Conservation (phyloP, 169 alveolate species). For the Eimeria brunetti region DNA sequence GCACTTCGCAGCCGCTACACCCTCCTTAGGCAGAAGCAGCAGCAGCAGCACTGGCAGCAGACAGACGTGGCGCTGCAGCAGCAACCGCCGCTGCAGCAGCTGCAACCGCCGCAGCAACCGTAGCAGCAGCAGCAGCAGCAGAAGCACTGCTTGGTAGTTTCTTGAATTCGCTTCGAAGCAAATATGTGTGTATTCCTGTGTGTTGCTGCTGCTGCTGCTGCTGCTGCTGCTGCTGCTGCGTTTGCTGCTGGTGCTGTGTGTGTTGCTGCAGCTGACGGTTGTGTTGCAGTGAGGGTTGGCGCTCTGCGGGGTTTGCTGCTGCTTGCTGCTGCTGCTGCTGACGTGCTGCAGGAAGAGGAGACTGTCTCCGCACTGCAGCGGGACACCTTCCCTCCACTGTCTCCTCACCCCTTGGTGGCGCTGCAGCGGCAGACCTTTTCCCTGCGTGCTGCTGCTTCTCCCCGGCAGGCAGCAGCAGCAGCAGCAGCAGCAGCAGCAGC, state of each 20-base stretch:
- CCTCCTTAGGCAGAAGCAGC: neutral
- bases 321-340: constrained; percentile 45
- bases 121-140: constrained; percentile 1
- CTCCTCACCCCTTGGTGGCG: constrained; percentile 48
- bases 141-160: neutral
- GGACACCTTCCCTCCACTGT: constrained; percentile 65
- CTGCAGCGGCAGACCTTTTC: constrained; percentile 44
- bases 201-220: constrained; percentile 31
- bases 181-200: neutral
- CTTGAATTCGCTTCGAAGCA: neutral
- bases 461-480: constrained; percentile 3
- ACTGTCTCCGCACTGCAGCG: constrained; percentile 72
- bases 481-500: constrained; percentile 61
- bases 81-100: neutral
- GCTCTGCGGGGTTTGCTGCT: constrained; percentile 53
- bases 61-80: neutral
- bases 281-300: constrained; percentile 34
- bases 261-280: constrained; percentile 72
- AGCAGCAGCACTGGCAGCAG: constrained; percentile 18
- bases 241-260: neutral
- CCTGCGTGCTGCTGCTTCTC: neutral
- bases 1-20: neutral
- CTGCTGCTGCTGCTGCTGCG: constrained; percentile 9
- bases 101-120: neutral
- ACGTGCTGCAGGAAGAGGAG: constrained; percentile 37